phyloP scores from a whole-genome alignment of 1,284 basidiomycete genomes.

The Coniophora puteana region DNA sequence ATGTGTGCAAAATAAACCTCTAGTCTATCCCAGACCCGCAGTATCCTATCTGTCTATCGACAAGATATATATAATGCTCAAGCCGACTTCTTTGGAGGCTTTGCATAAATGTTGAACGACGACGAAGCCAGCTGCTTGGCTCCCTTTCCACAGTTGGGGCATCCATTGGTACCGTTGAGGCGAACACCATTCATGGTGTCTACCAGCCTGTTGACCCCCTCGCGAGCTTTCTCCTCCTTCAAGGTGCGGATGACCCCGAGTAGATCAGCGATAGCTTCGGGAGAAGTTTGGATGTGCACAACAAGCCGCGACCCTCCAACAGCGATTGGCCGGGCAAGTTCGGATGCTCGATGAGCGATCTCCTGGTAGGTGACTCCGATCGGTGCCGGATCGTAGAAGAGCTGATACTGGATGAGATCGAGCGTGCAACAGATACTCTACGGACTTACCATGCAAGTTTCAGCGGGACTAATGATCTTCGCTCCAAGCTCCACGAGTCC shows the following conservation, averaged over 20 bases:
- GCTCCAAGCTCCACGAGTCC: constrained; percentile 77
- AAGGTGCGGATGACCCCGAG: constrained; percentile 36
- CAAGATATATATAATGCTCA: too few species aligned
- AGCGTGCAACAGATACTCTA: constrained; percentile 7
- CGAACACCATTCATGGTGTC: too few species aligned
- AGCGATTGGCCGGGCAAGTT: constrained; percentile 62
- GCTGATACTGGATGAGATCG: constrained; percentile 39
- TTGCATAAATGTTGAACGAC: too few species aligned
- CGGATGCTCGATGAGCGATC: constrained; percentile 55
- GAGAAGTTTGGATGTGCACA: constrained; percentile 81
- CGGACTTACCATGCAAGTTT: constrained; percentile 79
- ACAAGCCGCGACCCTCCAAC: constrained; percentile 75
- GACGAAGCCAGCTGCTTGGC: too few species aligned
- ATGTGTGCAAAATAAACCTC: too few species aligned
- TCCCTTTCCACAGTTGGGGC: too few species aligned
- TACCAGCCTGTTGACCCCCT: neutral
- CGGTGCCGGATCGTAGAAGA: constrained; percentile 77
- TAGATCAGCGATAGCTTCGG: constrained; percentile 64
- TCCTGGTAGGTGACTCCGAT: constrained; percentile 65
- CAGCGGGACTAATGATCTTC: constrained; percentile 67
- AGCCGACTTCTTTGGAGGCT: too few species aligned
- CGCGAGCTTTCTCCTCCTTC: constrained; percentile 2
- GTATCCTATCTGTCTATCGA: too few species aligned
- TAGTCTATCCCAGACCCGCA: too few species aligned
- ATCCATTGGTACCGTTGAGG: too few species aligned